A percentile compares a stretch with the other conserved stretches of the same genome.
Evolutionary conservation across 163 green algal genomes (phyloP).

Genomic region (Chlorella variabilis): DNA sequence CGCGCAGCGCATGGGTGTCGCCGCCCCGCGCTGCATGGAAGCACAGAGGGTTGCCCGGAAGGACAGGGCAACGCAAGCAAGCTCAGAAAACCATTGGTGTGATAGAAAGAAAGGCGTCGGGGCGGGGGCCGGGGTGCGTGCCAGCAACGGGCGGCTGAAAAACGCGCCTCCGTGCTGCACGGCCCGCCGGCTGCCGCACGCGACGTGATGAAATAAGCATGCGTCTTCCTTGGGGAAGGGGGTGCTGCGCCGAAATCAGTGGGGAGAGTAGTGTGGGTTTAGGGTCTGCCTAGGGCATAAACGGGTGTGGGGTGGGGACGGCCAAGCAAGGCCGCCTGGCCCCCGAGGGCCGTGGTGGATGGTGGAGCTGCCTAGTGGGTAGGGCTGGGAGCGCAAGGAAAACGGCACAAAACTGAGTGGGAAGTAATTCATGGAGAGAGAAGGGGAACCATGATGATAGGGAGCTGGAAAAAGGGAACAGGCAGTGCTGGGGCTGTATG

Average conservation of each 20-base stretch:
- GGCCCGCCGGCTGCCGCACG: too few relatives aligned
- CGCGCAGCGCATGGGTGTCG: too few relatives aligned
- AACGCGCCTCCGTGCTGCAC: neutral
- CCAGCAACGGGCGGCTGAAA: neutral
- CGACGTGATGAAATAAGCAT: constrained; percentile 2
- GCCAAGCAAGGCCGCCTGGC: neutral
- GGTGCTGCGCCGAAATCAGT: neutral
- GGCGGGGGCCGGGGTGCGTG: too few relatives aligned
- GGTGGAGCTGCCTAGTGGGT: neutral
- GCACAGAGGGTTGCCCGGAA: neutral
- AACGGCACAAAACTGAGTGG: constrained; percentile 20
- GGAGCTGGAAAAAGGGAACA: neutral
- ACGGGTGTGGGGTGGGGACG: neutral
- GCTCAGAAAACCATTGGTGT: neutral
- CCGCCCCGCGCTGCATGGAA: neutral
- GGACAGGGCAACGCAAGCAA: neutral
- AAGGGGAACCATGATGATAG: neutral
- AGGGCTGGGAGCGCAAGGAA: constrained; percentile 9
- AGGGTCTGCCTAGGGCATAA: neutral
- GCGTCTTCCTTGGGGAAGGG: neutral
- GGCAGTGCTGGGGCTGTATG: neutral
- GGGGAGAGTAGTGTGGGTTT: neutral
- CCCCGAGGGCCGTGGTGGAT: too few relatives aligned
- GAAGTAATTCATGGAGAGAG: constrained; percentile 6
- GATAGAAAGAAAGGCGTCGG: neutral